These are phyloP conservation scores for Parafenestella ontariensis DNA, from an alignment of 2,329 filamentous ascomycete species.

Conservation along the genomic window DNA sequence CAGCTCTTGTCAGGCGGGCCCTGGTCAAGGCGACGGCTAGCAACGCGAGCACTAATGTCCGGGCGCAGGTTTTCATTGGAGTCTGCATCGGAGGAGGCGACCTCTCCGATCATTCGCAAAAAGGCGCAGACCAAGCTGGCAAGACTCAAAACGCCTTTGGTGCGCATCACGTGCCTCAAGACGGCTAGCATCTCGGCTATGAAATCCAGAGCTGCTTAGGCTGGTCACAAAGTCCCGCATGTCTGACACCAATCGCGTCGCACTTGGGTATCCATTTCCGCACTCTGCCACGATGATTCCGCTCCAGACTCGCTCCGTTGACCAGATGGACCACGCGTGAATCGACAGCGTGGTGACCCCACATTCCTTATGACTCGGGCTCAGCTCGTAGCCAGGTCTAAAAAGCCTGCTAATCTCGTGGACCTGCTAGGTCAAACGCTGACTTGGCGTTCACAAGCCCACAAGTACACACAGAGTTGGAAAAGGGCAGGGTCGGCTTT, in stretches of 20 bases:
- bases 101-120: constrained; percentile 30
- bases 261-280: constrained; percentile 37
- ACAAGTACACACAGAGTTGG: background rate
- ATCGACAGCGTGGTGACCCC: constrained; percentile 16
- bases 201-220: constrained; percentile 29
- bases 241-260: constrained; percentile 34
- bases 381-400: background rate
- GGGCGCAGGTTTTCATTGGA: constrained; percentile 17
- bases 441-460: constrained; percentile 8
- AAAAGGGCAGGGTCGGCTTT: constrained; percentile 17
- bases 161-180: constrained; percentile 26
- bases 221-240: constrained; percentile 17
- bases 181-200: constrained; percentile 31
- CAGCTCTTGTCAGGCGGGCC: constrained; percentile 9
- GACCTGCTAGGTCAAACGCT: background rate
- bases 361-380: constrained; percentile 21
- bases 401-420: background rate
- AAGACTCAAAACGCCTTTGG: constrained; percentile 13
- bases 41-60: constrained; percentile 20
- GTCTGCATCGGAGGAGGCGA: constrained; percentile 26
- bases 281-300: constrained; percentile 19
- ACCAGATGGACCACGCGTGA: constrained; percentile 7
- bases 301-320: constrained; percentile 16
- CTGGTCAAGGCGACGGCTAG: constrained; percentile 6
- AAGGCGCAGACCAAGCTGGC: constrained; percentile 21